phyloP scores from a whole-genome alignment of 2,329 filamentous ascomycete species.

The Scorias spongiosa region DNA sequence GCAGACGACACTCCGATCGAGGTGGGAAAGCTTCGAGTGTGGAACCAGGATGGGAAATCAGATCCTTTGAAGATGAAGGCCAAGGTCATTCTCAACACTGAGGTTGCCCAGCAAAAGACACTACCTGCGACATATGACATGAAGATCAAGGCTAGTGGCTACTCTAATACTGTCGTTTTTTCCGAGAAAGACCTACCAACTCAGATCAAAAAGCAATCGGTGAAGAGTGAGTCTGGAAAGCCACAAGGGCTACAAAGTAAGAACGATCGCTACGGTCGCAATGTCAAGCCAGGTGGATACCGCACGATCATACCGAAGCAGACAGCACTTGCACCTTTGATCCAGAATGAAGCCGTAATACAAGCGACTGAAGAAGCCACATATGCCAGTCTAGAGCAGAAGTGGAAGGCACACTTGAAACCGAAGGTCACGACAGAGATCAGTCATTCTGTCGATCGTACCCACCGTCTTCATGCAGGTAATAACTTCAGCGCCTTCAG shows the following conservation, averaged over 20 bases:
- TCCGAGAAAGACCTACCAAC: conserved; percentile 84
- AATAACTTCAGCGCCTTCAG: conserved; percentile 19
- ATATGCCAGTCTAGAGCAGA: conserved; percentile 31
- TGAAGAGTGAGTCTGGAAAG: conserved; percentile 8
- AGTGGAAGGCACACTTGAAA: conserved; percentile 16
- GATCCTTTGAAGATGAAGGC: conserved; percentile 33
- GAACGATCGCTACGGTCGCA: conserved; percentile 10
- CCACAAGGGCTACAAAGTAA: conserved; percentile 11
- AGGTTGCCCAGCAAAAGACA: conserved; percentile 50
- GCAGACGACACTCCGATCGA: conserved; percentile 50
- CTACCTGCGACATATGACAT: conserved; percentile 85
- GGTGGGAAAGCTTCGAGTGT: conserved; percentile 55
- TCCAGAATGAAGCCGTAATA: conserved; percentile 63
- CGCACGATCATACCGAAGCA: conserved; percentile 43
- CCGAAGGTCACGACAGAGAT: conserved; percentile 36
- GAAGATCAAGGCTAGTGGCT: conserved; percentile 49
- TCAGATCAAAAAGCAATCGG: conserved; percentile 7
- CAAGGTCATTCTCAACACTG: conserved; percentile 48
- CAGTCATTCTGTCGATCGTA: conserved; percentile 25
- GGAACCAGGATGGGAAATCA: conserved; percentile 7
- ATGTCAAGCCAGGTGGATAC: conserved; percentile 14
- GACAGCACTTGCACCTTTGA: conserved; percentile 57
- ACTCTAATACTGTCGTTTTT: conserved; percentile 81
- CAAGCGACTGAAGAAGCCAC: conserved; percentile 59
- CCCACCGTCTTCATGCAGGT: conserved; percentile 8